Evolutionary conservation across 2,329 filamentous ascomycete genomes (phyloP), one percentile per base, ranked within the genome.

Genomic region (Trichoderma sp.): DNA sequence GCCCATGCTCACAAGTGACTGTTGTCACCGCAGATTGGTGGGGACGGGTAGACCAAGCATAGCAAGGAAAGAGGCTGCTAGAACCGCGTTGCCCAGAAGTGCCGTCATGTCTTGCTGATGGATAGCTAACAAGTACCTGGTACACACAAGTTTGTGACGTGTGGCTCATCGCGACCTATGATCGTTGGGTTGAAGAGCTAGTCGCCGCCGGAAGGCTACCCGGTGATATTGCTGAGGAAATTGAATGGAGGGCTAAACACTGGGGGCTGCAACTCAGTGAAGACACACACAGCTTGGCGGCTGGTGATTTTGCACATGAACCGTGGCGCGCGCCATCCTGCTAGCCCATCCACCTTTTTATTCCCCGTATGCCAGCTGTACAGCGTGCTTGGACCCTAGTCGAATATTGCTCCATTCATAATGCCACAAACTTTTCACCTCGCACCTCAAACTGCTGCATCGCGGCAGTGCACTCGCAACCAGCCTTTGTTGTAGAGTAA

Each of bases 241-340:
- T 69, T 69, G 67, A 63, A 69, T 63, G 67, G 59, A 69, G 43
- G 60, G 67, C 67, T 58, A 59, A 69, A 69, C 53, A 58, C 60
- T 29, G 67, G 53, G 62, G 47, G 62, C 24, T 62, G n/a, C 40
- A 31, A 35, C 27, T n/a, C 49, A 61, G 56, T 55, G 43, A 61
- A 49, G 57, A 53, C 65, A 53, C 65, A 47, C 43, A 55, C 33
- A 37, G 64, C 59, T 58, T 57, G 58, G 58, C 53, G 60, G 60
- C 60, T 57, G 67, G 24, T 64, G 67, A 69, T 69, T 69, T 69
- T 64, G 35, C 59, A 69, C 67, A 69, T 69, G 67, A 69, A 69
- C 67, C 60, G 59, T 69, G 60, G 59, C 59, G 67, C 66, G 66
- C 67, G 67, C 67, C 67, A 69, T 69, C 53, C 53, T 52, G 40